These are phyloP conservation scores for Lodderomyces orthopsilosis DNA, from an alignment of 1,139 yeast species.

Conservation along the genomic window DNA sequence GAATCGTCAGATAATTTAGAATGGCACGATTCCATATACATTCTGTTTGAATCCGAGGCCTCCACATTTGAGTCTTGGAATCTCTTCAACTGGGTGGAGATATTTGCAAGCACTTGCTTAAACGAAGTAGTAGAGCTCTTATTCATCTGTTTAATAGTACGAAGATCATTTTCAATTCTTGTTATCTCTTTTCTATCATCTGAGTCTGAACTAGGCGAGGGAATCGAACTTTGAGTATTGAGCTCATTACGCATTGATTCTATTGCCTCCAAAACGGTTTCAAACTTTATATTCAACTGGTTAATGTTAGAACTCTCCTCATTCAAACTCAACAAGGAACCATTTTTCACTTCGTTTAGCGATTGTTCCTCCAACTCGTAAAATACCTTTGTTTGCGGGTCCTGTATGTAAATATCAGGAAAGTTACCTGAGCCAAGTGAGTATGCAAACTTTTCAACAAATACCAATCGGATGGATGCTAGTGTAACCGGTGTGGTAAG, in stretches of 20 bases:
- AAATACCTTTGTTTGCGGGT: constrained; percentile 54
- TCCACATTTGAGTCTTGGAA: constrained; percentile 46
- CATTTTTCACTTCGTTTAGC: constrained; percentile 57
- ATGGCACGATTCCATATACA: constrained; percentile 78
- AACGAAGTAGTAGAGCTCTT: constrained; percentile 41
- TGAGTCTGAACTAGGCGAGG: not conserved
- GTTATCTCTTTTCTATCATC: constrained; percentile 10
- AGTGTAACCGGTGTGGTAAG: constrained; percentile 53
- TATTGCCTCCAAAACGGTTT: constrained; percentile 27
- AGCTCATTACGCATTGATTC: constrained; percentile 25
- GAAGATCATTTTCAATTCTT: constrained; percentile 53
- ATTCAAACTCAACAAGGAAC: constrained; percentile 58
- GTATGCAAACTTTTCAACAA: constrained; percentile 85
- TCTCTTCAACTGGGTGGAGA: constrained; percentile 42
- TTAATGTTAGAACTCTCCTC: constrained; percentile 24
- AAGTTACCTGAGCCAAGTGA: constrained; percentile 69
- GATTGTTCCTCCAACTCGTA: constrained; percentile 79
- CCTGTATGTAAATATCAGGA: constrained; percentile 80
- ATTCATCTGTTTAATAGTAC: constrained; percentile 62
- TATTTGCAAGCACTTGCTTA: constrained; percentile 40
- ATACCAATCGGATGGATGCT: constrained; percentile 66
- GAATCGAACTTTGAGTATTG: constrained; percentile 24
- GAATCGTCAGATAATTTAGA: constrained; percentile 72
- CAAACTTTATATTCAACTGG: constrained; percentile 23
- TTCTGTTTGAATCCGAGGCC: constrained; percentile 50